phyloP scores from a whole-genome alignment of 2,329 filamentous ascomycete species.

The Neospermospora avenae region DNA sequence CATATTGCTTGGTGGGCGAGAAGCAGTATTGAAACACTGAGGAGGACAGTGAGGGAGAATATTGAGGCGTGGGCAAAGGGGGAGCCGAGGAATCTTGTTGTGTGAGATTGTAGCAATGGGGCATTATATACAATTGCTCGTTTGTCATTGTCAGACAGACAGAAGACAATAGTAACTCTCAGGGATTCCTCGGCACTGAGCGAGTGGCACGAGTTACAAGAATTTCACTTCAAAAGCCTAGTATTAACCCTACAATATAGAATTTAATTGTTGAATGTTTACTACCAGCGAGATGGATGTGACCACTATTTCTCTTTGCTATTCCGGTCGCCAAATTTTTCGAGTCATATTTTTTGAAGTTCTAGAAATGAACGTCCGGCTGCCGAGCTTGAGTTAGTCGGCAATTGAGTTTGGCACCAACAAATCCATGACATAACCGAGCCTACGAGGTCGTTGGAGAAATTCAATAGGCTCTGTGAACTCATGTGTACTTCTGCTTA shows the following conservation, averaged over 20 bases:
- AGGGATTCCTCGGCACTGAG: neutral
- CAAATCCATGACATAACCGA: neutral
- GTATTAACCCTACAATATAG: neutral
- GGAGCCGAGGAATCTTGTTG: conserved; percentile 24
- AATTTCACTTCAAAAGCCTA: neutral
- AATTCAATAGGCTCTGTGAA: neutral
- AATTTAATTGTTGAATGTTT: too few species aligned
- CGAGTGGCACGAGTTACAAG: neutral
- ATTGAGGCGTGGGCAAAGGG: conserved; percentile 44
- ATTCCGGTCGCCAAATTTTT: neutral
- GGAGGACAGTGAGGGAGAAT: conserved; percentile 42
- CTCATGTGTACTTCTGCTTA: too few species aligned
- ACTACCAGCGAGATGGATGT: too few species aligned
- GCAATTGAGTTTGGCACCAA: neutral
- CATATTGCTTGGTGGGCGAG: conserved; percentile 53
- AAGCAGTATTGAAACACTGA: conserved; percentile 45
- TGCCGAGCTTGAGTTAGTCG: neutral
- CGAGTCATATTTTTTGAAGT: neutral
- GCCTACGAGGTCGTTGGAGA: too few species aligned
- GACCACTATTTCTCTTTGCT: neutral
- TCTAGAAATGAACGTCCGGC: neutral
- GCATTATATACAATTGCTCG: neutral
- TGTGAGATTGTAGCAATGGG: neutral
- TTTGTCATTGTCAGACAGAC: neutral
- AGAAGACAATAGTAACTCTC: neutral